These are phyloP conservation scores for Debaryomyces coudertii DNA, from an alignment of 1,139 yeast species.

Conservation along the genomic window DNA sequence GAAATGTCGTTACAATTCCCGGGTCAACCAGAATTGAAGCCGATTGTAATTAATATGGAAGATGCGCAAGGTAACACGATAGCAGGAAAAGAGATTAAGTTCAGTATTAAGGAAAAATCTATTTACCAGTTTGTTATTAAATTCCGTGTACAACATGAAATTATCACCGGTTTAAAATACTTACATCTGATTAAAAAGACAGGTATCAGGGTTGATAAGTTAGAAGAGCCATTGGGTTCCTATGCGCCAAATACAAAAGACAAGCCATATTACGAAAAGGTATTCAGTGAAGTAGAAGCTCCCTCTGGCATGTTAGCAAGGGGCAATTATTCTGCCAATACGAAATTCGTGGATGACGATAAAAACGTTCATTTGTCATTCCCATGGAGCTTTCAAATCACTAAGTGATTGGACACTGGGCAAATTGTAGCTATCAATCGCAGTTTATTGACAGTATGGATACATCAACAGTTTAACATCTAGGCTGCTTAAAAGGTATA, in stretches of 20 bases:
- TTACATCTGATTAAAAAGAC: conserved; percentile 83
- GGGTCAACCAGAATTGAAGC: conserved; percentile 57
- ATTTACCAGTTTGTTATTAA: conserved; percentile 72
- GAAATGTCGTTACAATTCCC: conserved; percentile 73
- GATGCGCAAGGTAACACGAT: conserved; percentile 51
- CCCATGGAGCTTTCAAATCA: conserved; percentile 86
- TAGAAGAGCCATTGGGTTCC: conserved; percentile 87
- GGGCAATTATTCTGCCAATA: conserved; percentile 79
- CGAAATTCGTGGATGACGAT: conserved; percentile 89
- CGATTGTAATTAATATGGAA: conserved; percentile 70
- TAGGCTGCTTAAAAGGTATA: neutral
- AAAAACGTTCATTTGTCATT: conserved; percentile 70
- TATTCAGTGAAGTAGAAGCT: conserved; percentile 85
- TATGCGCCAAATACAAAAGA: conserved; percentile 88
- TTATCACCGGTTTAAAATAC: conserved; percentile 87
- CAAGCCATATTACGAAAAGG: conserved; percentile 79
- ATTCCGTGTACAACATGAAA: conserved; percentile 88
- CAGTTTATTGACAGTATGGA: neutral
- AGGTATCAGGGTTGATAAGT: conserved; percentile 83
- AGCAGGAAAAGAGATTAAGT: conserved; percentile 56
- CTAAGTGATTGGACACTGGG: conserved; percentile 38
- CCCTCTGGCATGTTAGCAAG: conserved; percentile 90
- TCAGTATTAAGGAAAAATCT: conserved; percentile 78
- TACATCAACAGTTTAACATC: neutral
- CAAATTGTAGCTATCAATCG: neutral